Evolutionary conservation across 2,329 filamentous ascomycete genomes (phyloP).

Genomic region (Diaporthe citrichinensis): DNA sequence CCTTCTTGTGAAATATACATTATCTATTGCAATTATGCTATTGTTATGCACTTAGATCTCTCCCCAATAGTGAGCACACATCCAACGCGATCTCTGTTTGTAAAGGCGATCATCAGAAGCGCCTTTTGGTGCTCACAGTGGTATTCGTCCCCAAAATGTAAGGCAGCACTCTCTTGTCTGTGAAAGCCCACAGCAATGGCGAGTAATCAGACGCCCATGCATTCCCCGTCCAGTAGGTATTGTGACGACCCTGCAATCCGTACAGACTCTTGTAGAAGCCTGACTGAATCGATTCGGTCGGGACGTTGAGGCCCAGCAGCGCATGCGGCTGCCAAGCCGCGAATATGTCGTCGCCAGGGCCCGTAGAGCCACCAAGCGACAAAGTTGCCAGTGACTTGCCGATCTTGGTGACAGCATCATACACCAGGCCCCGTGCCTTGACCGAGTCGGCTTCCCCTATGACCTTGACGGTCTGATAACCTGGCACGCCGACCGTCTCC

Average conservation of each 20-base stretch:
- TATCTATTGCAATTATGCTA: not conserved
- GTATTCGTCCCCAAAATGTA: not conserved
- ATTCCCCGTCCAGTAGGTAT: slow-evolving; percentile 23
- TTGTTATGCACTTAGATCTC: no score
- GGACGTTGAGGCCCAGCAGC: not conserved
- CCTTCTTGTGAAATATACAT: slow-evolving; percentile 14
- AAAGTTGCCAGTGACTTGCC: not conserved
- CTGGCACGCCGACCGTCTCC: slow-evolving; percentile 18
- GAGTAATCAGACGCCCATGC: slow-evolving; percentile 23
- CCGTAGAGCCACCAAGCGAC: not conserved
- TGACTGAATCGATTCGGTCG: slow-evolving; percentile 1
- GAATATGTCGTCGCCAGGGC: slow-evolving; percentile 2
- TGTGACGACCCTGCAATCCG: not conserved
- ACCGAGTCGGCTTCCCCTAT: not conserved
- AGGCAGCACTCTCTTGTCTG: slow-evolving; percentile 3
- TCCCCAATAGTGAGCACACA: no score
- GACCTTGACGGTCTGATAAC: slow-evolving; percentile 18
- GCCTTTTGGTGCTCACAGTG: not conserved
- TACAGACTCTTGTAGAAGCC: slow-evolving; percentile 14
- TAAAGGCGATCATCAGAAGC: not conserved
- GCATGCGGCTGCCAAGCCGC: not conserved
- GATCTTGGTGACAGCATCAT: slow-evolving; percentile 10
- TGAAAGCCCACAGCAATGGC: slow-evolving; percentile 11
- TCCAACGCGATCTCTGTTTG: accelerated
- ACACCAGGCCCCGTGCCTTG: not conserved